A percentile compares a stretch with the other conserved stretches of the same genome.
Evolutionary conservation across 306 rosid genomes (phyloP).

Genomic region (Cucumis cinereus): DNA sequence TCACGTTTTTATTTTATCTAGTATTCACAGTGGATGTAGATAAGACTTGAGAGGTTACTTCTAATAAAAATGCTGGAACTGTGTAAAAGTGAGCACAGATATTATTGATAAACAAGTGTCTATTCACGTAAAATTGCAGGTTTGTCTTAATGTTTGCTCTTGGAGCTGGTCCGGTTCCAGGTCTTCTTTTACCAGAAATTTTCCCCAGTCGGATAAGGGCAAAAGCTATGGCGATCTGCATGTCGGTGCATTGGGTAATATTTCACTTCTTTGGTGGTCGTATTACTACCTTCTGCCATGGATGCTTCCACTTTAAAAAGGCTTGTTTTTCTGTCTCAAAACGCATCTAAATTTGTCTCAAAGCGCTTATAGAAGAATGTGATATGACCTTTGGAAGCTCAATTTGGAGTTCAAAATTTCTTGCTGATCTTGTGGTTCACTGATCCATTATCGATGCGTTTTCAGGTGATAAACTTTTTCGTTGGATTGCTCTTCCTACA

Average conservation of each 20-base stretch:
- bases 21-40: background rate
- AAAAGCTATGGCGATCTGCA: constrained; percentile 89
- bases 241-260: constrained; percentile 98
- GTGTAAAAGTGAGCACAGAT: background rate
- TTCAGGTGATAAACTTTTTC: constrained; percentile 86
- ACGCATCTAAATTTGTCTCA: background rate
- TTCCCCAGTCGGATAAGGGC: constrained; percentile 85
- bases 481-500: constrained; percentile 86
- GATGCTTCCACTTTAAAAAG: background rate
- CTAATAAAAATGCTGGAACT: background rate
- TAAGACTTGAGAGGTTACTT: background rate
- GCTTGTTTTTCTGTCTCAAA: background rate
- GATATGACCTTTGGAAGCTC: background rate
- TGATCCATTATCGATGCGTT: background rate
- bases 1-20: background rate
- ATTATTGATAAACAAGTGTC: background rate
- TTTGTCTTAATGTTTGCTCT: constrained; percentile 83
- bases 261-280: constrained; percentile 9
- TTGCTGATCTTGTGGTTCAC: background rate
- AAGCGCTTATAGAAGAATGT: background rate
- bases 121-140: constrained; percentile 35
- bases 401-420: background rate
- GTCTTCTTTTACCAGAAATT: constrained; percentile 87
- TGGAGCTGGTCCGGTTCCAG: constrained; percentile 98
- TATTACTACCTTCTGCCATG: background rate